Evolutionary conservation across 228 moss, liverwort and hornwort species (phyloP).

Genomic region (Sphagnum magellanicum): DNA sequence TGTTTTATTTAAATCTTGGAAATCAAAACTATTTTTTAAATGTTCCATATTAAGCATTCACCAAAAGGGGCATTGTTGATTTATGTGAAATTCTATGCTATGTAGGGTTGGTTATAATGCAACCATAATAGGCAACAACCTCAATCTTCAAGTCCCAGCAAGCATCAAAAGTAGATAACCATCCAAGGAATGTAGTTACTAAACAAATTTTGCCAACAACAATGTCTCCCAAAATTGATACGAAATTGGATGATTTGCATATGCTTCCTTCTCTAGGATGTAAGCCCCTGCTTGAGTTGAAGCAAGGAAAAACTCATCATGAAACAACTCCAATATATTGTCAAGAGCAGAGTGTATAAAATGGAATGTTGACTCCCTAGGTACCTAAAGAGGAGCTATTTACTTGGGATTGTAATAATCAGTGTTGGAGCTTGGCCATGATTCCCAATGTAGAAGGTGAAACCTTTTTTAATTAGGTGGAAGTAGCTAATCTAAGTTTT

Average conservation of each 20-base stretch:
- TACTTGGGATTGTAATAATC: constrained; percentile 2
- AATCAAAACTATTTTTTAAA: no score
- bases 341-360: no score
- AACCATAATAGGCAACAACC: constrained; percentile 50
- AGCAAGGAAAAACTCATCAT: no score
- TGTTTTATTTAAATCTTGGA: no score
- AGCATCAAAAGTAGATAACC: neutral
- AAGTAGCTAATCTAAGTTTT: constrained; percentile 12
- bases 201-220: constrained; percentile 16
- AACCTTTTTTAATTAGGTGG: constrained; percentile 26
- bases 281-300: constrained; percentile 10
- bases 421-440: constrained; percentile 17
- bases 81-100: constrained; percentile 84
- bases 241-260: constrained; percentile 49
- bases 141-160: constrained; percentile 42
- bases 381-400: rapidly evolving
- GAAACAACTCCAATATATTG: neutral
- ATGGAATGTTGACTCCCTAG: no score
- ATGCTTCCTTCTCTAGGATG: constrained; percentile 34
- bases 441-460: no score
- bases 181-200: constrained; percentile 17
- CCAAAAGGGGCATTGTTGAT: no score
- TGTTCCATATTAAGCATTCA: no score
- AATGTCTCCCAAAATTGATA: constrained; percentile 46
- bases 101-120: constrained; percentile 71